Percentiles rank a stretch among this genome's conserved stretches.
phyloP scores from a whole-genome alignment of 441 rosid species.

The Populus trichocarpa region DNA sequence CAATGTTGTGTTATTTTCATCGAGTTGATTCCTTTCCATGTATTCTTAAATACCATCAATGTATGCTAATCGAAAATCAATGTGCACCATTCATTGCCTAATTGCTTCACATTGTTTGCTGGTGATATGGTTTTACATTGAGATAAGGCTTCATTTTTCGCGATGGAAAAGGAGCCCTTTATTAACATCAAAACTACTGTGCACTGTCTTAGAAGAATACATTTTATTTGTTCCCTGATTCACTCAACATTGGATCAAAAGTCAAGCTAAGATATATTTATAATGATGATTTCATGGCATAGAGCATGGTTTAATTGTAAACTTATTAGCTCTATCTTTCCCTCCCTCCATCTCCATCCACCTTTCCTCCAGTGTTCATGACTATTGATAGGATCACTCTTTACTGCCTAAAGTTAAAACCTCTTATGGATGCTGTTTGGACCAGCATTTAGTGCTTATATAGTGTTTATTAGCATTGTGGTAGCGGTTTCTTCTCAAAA shows the following conservation, averaged over 20 bases:
- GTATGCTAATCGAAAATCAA: neutral
- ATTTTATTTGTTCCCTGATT: neutral
- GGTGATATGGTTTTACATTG: neutral
- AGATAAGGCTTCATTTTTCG: neutral
- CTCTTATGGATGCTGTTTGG: neutral
- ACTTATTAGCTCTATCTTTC: neutral
- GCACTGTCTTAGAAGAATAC: neutral
- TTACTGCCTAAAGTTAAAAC: neutral
- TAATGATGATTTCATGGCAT: neutral
- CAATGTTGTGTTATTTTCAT: neutral
- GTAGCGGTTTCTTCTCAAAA: no score
- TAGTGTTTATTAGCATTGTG: neutral
- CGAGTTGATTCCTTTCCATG: neutral
- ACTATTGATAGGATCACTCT: neutral
- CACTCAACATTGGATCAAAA: neutral
- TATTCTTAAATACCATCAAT: neutral
- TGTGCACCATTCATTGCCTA: neutral
- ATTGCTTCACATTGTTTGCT: neutral
- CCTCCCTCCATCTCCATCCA: neutral
- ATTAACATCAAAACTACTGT: neutral
- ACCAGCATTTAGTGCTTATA: neutral
- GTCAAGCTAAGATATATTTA: neutral
- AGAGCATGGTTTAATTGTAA: neutral
- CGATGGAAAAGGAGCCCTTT: neutral
- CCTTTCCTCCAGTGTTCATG: neutral